Evolutionary conservation across 2,329 filamentous ascomycete species (phyloP).

Genomic region (Pezicula neosporulosa): DNA sequence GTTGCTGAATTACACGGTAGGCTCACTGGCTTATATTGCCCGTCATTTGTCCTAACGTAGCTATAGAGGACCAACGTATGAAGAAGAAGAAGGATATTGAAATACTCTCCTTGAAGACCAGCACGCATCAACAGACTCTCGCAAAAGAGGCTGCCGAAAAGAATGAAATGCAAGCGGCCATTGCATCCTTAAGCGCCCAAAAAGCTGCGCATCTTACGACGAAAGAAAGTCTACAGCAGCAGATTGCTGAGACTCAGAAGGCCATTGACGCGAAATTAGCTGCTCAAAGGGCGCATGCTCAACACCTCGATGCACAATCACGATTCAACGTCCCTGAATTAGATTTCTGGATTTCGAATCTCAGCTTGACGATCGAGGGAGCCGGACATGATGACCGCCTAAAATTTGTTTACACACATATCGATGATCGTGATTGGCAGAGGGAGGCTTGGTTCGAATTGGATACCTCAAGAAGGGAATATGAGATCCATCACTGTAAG

Average conservation of each 20-base stretch:
- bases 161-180: conserved; percentile 66
- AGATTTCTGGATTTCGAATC: conserved; percentile 90
- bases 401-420: conserved; percentile 84
- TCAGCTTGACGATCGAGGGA: conserved; percentile 87
- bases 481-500: conserved; percentile 75
- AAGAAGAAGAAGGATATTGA: conserved; percentile 84
- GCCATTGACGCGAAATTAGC: conserved; percentile 67
- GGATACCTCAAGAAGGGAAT: conserved; percentile 75
- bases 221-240: conserved; percentile 54
- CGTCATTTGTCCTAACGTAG: conserved; percentile 8
- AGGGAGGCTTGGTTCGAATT: conserved; percentile 93
- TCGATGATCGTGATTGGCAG: conserved; percentile 85
- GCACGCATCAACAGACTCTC: conserved; percentile 69
- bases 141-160: conserved; percentile 74
- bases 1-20: conserved; percentile 86
- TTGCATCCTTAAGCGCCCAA: conserved; percentile 54
- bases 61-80: conserved; percentile 86
- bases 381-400: conserved; percentile 79
- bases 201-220: conserved; percentile 56
- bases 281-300: conserved; percentile 69
- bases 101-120: conserved; percentile 69
- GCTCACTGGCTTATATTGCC: conserved; percentile 10
- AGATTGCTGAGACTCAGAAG: conserved; percentile 65
- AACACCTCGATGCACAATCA: conserved; percentile 76
- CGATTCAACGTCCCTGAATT: conserved; percentile 90